A percentile compares a stretch with the other conserved stretches of the same genome.
Conservation (phyloP, 345 rosid species). For the Zanthoxylum bungeanum region DNA sequence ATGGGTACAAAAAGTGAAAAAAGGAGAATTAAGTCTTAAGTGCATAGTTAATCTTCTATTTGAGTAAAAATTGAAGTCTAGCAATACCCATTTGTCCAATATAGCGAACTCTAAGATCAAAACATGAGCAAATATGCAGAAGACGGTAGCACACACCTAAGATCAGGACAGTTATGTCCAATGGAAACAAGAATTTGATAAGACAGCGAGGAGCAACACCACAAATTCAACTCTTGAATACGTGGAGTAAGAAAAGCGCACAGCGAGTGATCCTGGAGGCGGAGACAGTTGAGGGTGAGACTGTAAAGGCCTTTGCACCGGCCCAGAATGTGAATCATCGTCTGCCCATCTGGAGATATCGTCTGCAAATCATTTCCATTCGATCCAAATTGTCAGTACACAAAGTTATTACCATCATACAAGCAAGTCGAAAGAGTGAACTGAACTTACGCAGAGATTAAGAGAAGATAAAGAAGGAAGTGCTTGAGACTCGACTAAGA, state of each 20-base stretch:
- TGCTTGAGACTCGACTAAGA: slow-evolving; percentile 35
- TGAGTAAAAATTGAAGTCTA: not conserved
- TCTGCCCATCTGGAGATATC: slow-evolving; percentile 33
- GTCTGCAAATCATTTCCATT: slow-evolving; percentile 23
- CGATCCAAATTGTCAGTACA: not conserved
- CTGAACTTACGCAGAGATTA: slow-evolving; percentile 37
- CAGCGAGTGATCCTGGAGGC: slow-evolving; percentile 33
- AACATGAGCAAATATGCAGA: not conserved
- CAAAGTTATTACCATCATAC: not conserved
- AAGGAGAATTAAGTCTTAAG: too few relatives aligned
- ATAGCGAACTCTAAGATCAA: not conserved
- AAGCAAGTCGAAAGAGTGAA: not conserved
- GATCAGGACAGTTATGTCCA: slow-evolving; percentile 41
- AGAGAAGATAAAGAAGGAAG: slow-evolving; percentile 42
- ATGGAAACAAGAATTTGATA: slow-evolving; percentile 38
- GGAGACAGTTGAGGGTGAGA: slow-evolving; percentile 50
- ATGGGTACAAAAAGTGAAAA: too few relatives aligned
- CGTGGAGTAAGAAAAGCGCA: slow-evolving; percentile 26
- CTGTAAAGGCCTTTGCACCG: slow-evolving; percentile 28
- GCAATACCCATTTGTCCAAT: not conserved
- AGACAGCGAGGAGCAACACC: slow-evolving; percentile 36
- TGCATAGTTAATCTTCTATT: not conserved
- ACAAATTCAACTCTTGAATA: slow-evolving; percentile 46
- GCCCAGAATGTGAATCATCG: slow-evolving; percentile 33
- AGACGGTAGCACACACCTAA: slow-evolving; percentile 33